A percentile compares a stretch with the other conserved stretches of the same genome.
These are phyloP conservation scores for Takashimella koratensis DNA, from an alignment of 1,284 basidiomycete species.

Conservation along the genomic window DNA sequence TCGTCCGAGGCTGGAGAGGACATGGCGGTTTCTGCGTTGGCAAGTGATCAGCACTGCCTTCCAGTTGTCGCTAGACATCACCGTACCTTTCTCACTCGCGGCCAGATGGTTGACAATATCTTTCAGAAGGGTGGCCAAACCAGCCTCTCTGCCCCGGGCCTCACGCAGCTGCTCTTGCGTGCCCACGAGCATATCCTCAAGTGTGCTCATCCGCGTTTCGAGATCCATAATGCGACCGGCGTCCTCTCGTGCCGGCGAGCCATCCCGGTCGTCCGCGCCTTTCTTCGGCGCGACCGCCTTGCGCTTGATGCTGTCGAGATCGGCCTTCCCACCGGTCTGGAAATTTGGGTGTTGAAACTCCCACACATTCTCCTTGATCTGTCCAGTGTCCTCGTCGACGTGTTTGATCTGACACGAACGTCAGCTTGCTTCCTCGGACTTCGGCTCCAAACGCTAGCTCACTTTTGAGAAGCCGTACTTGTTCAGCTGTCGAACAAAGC, in stretches of 20 bases:
- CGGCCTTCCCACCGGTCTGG: constrained; percentile 75
- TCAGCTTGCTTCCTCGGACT: not conserved
- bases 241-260: constrained; percentile 35
- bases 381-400: constrained; percentile 38
- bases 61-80: not conserved
- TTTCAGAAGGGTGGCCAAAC: constrained; percentile 28
- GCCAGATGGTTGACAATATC: constrained; percentile 37
- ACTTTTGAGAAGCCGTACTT: constrained; percentile 99
- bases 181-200: constrained; percentile 34
- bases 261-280: constrained; percentile 23
- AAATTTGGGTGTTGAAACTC: constrained; percentile 96
- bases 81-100: constrained; percentile 34
- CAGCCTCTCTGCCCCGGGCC: constrained; percentile 28
- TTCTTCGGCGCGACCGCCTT: constrained; percentile 54
- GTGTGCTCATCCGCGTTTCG: constrained; percentile 31
- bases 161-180: constrained; percentile 31
- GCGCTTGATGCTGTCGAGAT: constrained; percentile 90
- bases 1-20: constrained; percentile 14
- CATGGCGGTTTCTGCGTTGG: constrained; percentile 5
- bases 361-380: constrained; percentile 59
- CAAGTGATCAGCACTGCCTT: not conserved
- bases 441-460: constrained; percentile 8
- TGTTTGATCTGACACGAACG: constrained; percentile 38
- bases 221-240: constrained; percentile 29
- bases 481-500: constrained; percentile 90